These are phyloP conservation scores for Macrolepiota dolichaula DNA, from an alignment of 768 basidiomycete species.

Conservation along the genomic window DNA sequence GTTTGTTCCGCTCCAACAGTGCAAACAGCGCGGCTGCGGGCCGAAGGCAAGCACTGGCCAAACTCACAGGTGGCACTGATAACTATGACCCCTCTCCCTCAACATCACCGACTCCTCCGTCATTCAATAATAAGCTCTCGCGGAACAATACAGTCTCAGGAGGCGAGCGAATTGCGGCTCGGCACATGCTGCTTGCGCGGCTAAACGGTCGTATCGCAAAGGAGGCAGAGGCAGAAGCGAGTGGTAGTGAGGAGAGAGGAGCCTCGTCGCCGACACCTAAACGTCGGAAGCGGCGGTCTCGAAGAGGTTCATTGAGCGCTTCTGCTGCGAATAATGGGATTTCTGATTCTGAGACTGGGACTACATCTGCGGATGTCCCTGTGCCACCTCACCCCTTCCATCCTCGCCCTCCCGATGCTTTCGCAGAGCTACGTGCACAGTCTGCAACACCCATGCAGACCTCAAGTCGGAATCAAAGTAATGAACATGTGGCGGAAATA, in stretches of 20 bases:
- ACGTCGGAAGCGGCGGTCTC: constrained; percentile 56
- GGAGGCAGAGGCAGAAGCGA: constrained; percentile 62
- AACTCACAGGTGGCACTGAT: constrained; percentile 76
- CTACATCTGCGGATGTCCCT: constrained; percentile 60
- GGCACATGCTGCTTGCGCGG: constrained; percentile 62
- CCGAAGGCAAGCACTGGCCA: constrained; percentile 75
- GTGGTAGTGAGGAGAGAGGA: constrained; percentile 53
- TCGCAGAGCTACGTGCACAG: constrained; percentile 36
- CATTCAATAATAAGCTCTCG: constrained; percentile 36
- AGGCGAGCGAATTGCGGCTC: constrained; percentile 72
- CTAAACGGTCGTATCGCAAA: constrained; percentile 56
- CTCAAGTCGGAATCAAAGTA: constrained; percentile 26
- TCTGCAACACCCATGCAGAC: constrained; percentile 42
- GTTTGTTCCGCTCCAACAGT: constrained; percentile 87
- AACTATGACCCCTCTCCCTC: constrained; percentile 61
- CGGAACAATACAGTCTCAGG: constrained; percentile 84
- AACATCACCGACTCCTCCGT: constrained; percentile 44
- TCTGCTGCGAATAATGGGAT: constrained; percentile 43
- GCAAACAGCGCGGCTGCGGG: constrained; percentile 72
- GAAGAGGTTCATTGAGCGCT: constrained; percentile 33
- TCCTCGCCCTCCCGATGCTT: constrained; percentile 36
- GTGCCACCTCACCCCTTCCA: constrained; percentile 49
- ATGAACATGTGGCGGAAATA: constrained; percentile 24
- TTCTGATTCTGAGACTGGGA: constrained; percentile 48
- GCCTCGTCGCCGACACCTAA: constrained; percentile 47